phyloP scores from a whole-genome alignment of 805 yeast genomes.

The Zygotorulaspora florentina region DNA sequence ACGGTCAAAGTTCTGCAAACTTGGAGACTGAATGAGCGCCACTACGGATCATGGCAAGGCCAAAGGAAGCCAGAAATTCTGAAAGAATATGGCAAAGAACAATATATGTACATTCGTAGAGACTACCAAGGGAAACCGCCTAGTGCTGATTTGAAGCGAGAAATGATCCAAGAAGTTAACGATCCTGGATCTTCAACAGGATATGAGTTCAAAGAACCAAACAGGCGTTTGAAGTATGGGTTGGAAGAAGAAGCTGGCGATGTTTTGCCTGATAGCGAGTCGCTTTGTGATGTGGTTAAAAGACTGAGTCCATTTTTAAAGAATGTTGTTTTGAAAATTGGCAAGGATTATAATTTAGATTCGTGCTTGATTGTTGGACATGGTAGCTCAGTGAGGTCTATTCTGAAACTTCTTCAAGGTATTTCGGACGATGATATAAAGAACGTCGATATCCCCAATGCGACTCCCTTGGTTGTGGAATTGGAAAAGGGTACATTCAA shows the following conservation, averaged over 20 bases:
- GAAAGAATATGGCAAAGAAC: slow-evolving; percentile 61
- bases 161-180: slow-evolving; percentile 39
- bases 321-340: slow-evolving; percentile 43
- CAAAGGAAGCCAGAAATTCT: slow-evolving; percentile 64
- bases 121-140: slow-evolving; percentile 74
- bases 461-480: slow-evolving; percentile 70
- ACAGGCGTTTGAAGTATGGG: slow-evolving; percentile 32
- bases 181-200: slow-evolving; percentile 32
- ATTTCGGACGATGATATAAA: slow-evolving; percentile 67
- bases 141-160: slow-evolving; percentile 32
- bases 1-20: slow-evolving; percentile 56
- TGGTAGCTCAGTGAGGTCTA: slow-evolving; percentile 76
- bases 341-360: slow-evolving; percentile 47
- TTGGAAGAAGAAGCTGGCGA: slow-evolving; percentile 38
- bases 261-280: slow-evolving; percentile 64
- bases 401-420: slow-evolving; percentile 62
- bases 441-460: slow-evolving; percentile 75
- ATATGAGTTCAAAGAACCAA: slow-evolving; percentile 37
- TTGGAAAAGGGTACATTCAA: slow-evolving; percentile 45
- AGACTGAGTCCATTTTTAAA: slow-evolving; percentile 59
- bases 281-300: slow-evolving; percentile 64
- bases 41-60: slow-evolving; percentile 80
- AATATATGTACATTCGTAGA: slow-evolving; percentile 77
- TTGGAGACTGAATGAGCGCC: slow-evolving; percentile 82
- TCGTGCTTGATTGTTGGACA: slow-evolving; percentile 70